Evolutionary conservation across 768 basidiomycete genomes (phyloP), one percentile per base, ranked within the genome.

Genomic region (Tylopilus vinaceipallidus): DNA sequence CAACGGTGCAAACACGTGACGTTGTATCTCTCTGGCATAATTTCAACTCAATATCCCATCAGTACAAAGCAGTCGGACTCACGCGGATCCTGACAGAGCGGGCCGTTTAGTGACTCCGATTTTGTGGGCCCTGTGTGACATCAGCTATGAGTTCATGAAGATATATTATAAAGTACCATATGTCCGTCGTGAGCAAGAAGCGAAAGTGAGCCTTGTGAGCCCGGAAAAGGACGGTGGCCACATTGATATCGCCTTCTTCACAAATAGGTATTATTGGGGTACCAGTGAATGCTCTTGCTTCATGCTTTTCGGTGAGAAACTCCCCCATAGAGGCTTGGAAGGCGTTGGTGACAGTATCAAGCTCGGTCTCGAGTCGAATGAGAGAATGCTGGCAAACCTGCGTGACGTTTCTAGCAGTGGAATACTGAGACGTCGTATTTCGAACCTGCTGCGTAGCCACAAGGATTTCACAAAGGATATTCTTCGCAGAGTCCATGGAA

Each of bases 401-500:
- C 24, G 49, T 37, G 38, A 53, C 16, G 10, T 19, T 34, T 22
- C 14, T 52, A 4, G 27, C 4, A 4, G 32, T 19, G 6, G 44
- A 42, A 50, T 50, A 45, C 17, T 10, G 36, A 13, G 24, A 3
- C 4, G 14, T 41, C 1, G 29, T 20, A 2, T 27, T 44, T 10
- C 13, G 44, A 4, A 56, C 14, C 4, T 36, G 48, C 19, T 30
- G 9, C 0, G 45, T 51, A 3, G 34, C 30, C 9, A 23, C 6
- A 9, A 50, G 12, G 16, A 50, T 44, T 2, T 47, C 29, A 7
- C 26, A 13, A 2, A 50, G 14, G 12, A 35, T 20, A 16, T 11
- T 33, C 27, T 45, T 56, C 35, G 30, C 54, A 41, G 54, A 39
- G 26, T 56, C 36, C 42, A 53, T 52, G 7, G n/a, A 6, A n/a